A percentile compares a stretch with the other conserved stretches of the same genome.
Conservation (phyloP, 208 protist species). For the Trypanosoma brucei region DNA sequence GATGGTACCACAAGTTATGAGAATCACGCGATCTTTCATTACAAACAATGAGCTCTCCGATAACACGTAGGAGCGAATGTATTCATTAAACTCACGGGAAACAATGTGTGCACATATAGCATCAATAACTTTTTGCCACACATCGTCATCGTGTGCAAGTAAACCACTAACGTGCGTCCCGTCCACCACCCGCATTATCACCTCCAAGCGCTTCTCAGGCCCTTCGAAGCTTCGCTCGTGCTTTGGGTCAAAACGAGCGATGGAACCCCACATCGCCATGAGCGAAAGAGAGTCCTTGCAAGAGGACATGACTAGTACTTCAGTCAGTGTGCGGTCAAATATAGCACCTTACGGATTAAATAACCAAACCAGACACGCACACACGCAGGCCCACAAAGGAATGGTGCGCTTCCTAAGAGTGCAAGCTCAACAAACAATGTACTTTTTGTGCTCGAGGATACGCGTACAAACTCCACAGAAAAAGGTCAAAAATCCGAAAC, state of each 20-base stretch:
- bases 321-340: no score
- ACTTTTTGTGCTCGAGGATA: no score
- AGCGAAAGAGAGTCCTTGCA: conserved; percentile 76
- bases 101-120: conserved; percentile 86
- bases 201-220: conserved; percentile 89
- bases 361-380: no score
- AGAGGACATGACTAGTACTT: conserved; percentile 20
- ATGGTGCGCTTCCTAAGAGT: no score
- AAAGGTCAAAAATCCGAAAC: no score
- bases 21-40: conserved; percentile 81
- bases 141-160: conserved; percentile 53
- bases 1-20: conserved; percentile 94
- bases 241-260: conserved; percentile 63
- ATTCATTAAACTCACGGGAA: conserved; percentile 64
- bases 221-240: conserved; percentile 89
- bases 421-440: no score
- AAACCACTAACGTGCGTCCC: conserved; percentile 74
- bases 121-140: conserved; percentile 69
- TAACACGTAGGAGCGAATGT: conserved; percentile 90
- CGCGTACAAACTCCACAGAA: no score
- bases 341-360: no score
- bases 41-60: conserved; percentile 94
- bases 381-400: no score
- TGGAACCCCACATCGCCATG: conserved; percentile 89
- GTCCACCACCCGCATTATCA: conserved; percentile 63